Base-by-base conservation (phyloP, 495 filamentous ascomycete genomes). In the Rostrohypoxylon terebratum region DNA sequence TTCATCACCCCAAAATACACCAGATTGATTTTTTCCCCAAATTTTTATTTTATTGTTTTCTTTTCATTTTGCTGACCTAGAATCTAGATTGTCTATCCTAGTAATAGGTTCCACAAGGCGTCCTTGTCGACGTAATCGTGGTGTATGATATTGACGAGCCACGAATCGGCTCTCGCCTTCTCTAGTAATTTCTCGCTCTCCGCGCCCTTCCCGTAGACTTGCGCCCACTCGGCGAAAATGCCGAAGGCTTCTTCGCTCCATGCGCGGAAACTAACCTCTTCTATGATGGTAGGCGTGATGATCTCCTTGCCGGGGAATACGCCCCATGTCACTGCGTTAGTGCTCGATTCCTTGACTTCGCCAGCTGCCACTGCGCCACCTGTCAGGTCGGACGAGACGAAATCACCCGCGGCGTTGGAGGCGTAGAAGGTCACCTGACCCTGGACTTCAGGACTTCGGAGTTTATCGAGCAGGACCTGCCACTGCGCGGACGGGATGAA, bases 261-360 rank as follows among this genome's bases (percentile, higher is more conserved):
- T 25, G 94, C 93, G 50, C 90, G 86, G 87, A 99, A 99, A 77
- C 92, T 95, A 61, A 97, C 93, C 70, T 96, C 91, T 79, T 99
- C 96, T 69, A 99, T 97, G 78, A 99, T 99, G 18, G 96, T 98
- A 20, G 96, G 96, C 14, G 96, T 97, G 73, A 96, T 88, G 71
- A 99, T 99, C 83, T 99, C 96, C 81, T 98, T 98, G 18, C 94
- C 94, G 1, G 92, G 91, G 80, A 99, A 99, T 11, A 92, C 91
- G 36, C 96, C 96, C 96, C 96, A 99, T 2, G 96, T 99, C 2
- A 99, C 96, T 1, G 96, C 93, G 77, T 98, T 97, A 42, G 96
- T 93, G 75, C 81, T 84, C 18, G 88, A 84, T 23, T 71, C 74
- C 3, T 58, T 66, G 25, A 67, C 63, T 2, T 72, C 53, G 57